These are phyloP conservation scores for Galerina sulciceps DNA, from an alignment of 768 basidiomycete species.

Conservation along the genomic window DNA sequence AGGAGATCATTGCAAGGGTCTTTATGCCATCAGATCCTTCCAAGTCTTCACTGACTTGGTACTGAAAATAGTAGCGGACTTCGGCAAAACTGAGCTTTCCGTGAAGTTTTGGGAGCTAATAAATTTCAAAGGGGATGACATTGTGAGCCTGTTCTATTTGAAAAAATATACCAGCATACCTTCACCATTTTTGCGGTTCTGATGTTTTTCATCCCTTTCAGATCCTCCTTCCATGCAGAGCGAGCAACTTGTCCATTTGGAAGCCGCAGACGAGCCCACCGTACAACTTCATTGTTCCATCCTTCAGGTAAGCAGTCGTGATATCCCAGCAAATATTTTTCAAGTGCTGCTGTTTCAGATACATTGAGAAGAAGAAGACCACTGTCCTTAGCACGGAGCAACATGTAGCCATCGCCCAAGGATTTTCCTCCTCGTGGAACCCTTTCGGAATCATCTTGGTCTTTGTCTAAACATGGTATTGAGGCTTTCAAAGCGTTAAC, in stretches of 20 bases:
- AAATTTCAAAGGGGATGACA: not conserved
- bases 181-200: slow-evolving; percentile 13
- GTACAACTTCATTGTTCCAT: not conserved
- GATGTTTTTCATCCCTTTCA: not conserved
- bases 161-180: slow-evolving; percentile 1
- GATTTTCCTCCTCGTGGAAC: not conserved
- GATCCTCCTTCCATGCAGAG: not conserved
- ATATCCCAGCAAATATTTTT: not conserved
- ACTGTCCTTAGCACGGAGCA: not conserved
- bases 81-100: slow-evolving; percentile 10
- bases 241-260: not conserved
- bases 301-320: not conserved
- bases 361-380: not conserved
- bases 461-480: slow-evolving; percentile 13
- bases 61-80: slow-evolving; percentile 22
- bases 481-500: slow-evolving; percentile 15
- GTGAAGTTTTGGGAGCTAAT: not conserved
- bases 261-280: not conserved
- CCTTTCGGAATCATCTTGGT: not conserved
- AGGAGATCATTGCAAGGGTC: slow-evolving; percentile 14
- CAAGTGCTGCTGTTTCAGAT: not conserved
- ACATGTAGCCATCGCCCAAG: slow-evolving; percentile 8
- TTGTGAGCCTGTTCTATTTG: not conserved
- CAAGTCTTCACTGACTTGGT: not conserved
- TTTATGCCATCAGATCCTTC: not conserved